Evolutionary conservation across 257 asterid species (phyloP).

Genomic region (Solanum arcanum): DNA sequence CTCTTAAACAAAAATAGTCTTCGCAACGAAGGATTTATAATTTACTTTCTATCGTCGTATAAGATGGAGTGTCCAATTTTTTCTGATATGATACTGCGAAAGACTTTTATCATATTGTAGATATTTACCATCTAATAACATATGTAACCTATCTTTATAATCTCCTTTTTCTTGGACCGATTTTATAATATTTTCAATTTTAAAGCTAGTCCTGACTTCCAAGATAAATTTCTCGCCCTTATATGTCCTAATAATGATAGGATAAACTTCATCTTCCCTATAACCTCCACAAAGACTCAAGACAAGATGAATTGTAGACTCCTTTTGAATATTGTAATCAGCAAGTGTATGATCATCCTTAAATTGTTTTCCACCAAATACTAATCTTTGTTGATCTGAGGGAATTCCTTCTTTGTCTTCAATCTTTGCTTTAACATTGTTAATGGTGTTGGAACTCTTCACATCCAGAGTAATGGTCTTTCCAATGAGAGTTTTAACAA

Average conservation of each 20-base stretch:
- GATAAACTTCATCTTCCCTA: not conserved
- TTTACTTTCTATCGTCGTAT: not conserved
- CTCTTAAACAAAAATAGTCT: not conserved
- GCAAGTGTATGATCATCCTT: not conserved
- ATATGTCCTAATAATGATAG: not conserved
- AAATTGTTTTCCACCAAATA: not conserved
- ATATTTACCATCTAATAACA: not conserved
- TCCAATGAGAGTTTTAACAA: not conserved
- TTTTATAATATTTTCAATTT: not conserved
- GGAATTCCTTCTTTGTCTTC: not conserved
- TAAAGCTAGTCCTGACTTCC: not conserved
- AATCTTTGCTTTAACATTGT: not conserved
- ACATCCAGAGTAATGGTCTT: not conserved
- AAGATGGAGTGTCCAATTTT: not conserved
- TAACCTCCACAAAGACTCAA: not conserved
- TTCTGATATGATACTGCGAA: not conserved
- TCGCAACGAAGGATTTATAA: not conserved
- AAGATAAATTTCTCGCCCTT: not conserved
- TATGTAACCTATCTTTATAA: not conserved
- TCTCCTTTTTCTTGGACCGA: not conserved
- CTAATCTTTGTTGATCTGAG: not conserved
- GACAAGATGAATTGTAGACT: conserved; percentile 3
- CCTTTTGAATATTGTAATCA: not conserved
- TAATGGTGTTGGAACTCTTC: not conserved
- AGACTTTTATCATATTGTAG: not conserved